Percentiles rank a stretch among this genome's conserved stretches.
Evolutionary conservation across 192 early-diverging fungal genomes (phyloP).

Genomic region (Umbelopsis ramanniana): DNA sequence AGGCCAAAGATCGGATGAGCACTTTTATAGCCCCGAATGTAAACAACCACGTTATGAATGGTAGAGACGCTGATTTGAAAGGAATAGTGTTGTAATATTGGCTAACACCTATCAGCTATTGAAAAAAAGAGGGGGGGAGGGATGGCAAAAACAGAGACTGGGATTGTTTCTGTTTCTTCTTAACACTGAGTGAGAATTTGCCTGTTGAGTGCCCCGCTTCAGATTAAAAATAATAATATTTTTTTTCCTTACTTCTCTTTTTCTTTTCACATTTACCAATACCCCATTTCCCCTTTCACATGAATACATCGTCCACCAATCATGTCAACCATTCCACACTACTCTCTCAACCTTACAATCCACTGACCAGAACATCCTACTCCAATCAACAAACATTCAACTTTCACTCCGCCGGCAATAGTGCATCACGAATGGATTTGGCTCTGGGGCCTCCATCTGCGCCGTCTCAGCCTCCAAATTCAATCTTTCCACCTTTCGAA

Average conservation of each 20-base stretch:
- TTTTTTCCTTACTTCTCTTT: not conserved
- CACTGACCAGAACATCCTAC: conserved; percentile 18
- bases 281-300: conserved; percentile 18
- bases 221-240: no score
- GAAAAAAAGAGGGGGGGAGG: not conserved
- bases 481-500: conserved; percentile 20
- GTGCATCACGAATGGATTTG: conserved; percentile 18
- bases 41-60: no score
- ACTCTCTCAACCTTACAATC: conserved; percentile 10
- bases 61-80: no score
- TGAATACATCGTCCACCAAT: conserved; percentile 21
- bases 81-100: no score
- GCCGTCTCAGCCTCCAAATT: conserved; percentile 8
- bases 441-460: conserved; percentile 14
- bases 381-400: conserved; percentile 9
- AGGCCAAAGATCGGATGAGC: no score
- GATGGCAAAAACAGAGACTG: no score
- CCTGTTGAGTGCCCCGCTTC: not conserved
- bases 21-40: no score
- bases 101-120: not conserved
- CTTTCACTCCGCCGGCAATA: conserved; percentile 14
- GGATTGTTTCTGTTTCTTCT: not conserved
- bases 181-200: not conserved
- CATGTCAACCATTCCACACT: conserved; percentile 16
- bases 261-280: conserved; percentile 4